phyloP scores from a whole-genome alignment of 148 eudicot species.

The Vaccinium vitisidaea region DNA sequence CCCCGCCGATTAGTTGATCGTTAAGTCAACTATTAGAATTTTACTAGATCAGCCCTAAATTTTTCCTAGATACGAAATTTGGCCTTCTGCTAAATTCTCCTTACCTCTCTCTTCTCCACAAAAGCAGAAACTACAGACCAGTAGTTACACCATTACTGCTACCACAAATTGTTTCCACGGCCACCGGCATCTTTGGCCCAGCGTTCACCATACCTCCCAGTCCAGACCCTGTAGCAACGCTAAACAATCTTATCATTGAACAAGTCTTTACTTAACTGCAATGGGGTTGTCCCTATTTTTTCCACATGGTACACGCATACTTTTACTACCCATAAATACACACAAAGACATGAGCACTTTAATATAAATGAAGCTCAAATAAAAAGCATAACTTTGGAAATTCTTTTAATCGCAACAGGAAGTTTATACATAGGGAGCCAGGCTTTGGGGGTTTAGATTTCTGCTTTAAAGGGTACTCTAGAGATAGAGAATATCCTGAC shows the following conservation, averaged over 20 bases:
- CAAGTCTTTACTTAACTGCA: background rate
- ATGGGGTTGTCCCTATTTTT: background rate
- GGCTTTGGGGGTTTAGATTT: background rate
- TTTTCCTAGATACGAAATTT: background rate
- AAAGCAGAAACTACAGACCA: background rate
- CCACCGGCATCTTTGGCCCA: background rate
- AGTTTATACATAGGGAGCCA: background rate
- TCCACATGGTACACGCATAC: background rate
- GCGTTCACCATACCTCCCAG: background rate
- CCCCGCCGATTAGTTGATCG: background rate
- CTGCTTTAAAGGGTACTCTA: background rate
- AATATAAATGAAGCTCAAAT: background rate
- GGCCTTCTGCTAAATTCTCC: background rate
- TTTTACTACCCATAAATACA: background rate
- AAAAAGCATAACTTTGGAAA: background rate
- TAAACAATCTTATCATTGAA: background rate
- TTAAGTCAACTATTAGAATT: background rate
- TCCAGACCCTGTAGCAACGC: background rate
- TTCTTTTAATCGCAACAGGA: background rate
- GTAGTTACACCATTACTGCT: background rate
- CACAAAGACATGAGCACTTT: background rate
- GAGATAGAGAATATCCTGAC: background rate
- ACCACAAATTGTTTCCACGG: background rate
- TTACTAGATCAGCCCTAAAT: background rate
- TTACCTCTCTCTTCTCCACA: background rate